A percentile compares a stretch with the other conserved stretches of the same genome.
phyloP scores from a whole-genome alignment of 768 basidiomycete species.

The Fistulinella prunicolor region DNA sequence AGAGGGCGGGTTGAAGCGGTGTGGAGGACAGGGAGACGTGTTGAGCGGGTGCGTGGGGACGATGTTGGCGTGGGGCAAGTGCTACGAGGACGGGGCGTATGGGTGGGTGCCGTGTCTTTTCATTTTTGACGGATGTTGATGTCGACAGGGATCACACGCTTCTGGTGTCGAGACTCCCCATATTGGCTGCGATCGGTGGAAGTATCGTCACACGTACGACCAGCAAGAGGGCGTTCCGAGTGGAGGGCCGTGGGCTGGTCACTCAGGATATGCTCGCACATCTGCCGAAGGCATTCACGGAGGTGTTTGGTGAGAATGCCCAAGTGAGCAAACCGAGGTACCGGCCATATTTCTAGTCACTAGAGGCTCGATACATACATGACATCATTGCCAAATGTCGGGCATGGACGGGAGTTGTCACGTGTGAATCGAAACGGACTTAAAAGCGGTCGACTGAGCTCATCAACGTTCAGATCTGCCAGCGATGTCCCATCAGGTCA shows the following conservation, averaged over 20 bases:
- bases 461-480: neutral
- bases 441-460: constrained; percentile 16
- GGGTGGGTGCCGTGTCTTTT: constrained; percentile 49
- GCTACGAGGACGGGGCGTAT: constrained; percentile 82
- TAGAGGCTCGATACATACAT: too few species aligned
- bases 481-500: constrained; percentile 46
- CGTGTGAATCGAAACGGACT: constrained; percentile 20
- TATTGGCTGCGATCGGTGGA: constrained; percentile 82
- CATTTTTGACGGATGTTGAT: constrained; percentile 1
- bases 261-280: constrained; percentile 75
- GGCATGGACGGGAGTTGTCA: constrained; percentile 17
- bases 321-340: too few species aligned
- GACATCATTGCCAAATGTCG: too few species aligned
- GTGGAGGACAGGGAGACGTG: constrained; percentile 96
- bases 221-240: constrained; percentile 71
- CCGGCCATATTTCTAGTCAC: too few species aligned
- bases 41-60: constrained; percentile 85
- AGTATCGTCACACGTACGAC: constrained; percentile 87
- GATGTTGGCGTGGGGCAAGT: constrained; percentile 93
- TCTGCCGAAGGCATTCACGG: constrained; percentile 65
- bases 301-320: constrained; percentile 63
- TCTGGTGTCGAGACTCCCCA: constrained; percentile 64
- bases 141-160: constrained; percentile 48
- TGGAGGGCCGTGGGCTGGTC: constrained; percentile 76
- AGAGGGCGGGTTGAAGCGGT: constrained; percentile 84